These are phyloP conservation scores for Collybiopsis confluens DNA, from an alignment of 768 basidiomycete species.

Conservation along the genomic window DNA sequence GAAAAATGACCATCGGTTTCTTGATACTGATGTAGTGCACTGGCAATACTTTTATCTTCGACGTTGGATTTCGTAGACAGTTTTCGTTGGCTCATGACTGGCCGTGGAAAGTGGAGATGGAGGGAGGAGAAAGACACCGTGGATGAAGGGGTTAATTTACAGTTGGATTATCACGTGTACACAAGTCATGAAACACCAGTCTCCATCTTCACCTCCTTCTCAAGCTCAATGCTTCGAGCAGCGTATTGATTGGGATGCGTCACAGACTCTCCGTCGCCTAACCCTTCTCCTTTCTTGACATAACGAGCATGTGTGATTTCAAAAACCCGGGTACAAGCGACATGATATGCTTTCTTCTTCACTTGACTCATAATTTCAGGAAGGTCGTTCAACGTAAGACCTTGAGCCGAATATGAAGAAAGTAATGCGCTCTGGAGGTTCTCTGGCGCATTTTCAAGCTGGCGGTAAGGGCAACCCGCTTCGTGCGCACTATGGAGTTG, in stretches of 20 bases:
- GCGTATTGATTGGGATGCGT: conserved; percentile 94
- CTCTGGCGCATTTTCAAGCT: conserved; percentile 62
- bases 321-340: conserved; percentile 95
- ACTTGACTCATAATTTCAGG: conserved; percentile 80
- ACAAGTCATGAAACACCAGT: background rate
- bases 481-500: conserved; percentile 71
- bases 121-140: background rate
- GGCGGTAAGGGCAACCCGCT: conserved; percentile 94
- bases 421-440: conserved; percentile 78
- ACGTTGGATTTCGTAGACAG: conserved; percentile 23
- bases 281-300: conserved; percentile 85
- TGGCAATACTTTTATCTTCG: conserved; percentile 22
- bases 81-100: conserved; percentile 49
- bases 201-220: conserved; percentile 26
- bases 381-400: conserved; percentile 64
- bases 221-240: conserved; percentile 66
- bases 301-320: conserved; percentile 81
- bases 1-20: conserved; percentile 96
- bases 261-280: conserved; percentile 82
- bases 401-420: conserved; percentile 58
- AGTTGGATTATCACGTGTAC: background rate
- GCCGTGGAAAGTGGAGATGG: conserved; percentile 8
- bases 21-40: conserved; percentile 74
- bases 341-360: conserved; percentile 81
- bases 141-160: background rate